phyloP scores from a whole-genome alignment of 495 filamentous ascomycete genomes.

The Immersiella caudata region DNA sequence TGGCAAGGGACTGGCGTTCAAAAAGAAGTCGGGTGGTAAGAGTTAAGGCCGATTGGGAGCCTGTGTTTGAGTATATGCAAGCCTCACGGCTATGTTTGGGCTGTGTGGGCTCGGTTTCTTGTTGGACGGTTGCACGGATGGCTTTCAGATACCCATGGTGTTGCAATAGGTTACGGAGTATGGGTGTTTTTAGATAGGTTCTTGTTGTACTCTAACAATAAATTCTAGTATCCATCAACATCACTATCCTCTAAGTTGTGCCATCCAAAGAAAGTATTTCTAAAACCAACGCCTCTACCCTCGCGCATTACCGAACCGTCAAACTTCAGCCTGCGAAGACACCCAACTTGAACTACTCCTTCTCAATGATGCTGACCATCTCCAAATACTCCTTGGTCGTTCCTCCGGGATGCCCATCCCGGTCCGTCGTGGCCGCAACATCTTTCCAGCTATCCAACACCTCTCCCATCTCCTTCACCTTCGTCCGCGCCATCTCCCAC shows the following conservation, averaged over 20 bases:
- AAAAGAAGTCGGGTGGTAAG: background rate
- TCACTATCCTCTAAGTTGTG: background rate
- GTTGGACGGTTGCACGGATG: background rate
- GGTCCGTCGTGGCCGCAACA: conserved; percentile 28
- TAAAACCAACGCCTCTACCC: background rate
- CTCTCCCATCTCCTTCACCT: conserved; percentile 26
- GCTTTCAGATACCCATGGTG: background rate
- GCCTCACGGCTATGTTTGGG: background rate
- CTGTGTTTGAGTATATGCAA: background rate
- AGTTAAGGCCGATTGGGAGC: background rate
- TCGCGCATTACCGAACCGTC: background rate
- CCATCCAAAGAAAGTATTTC: background rate
- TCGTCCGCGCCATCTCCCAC: conserved; percentile 20
- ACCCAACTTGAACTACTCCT: background rate
- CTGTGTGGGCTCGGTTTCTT: background rate
- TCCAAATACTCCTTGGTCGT: conserved; percentile 18
- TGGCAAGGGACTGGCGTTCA: background rate
- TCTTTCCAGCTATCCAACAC: conserved; percentile 28
- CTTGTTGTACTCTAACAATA: background rate
- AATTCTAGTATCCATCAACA: background rate
- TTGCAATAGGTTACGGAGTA: background rate
- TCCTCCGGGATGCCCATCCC: conserved; percentile 19
- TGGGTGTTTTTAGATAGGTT: background rate
- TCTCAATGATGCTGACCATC: conserved; percentile 22
- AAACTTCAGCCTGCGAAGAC: background rate